Evolutionary conservation across 2,329 filamentous ascomycete species (phyloP), one percentile per base, ranked within the genome.

Genomic region (Alternaria infectoria): DNA sequence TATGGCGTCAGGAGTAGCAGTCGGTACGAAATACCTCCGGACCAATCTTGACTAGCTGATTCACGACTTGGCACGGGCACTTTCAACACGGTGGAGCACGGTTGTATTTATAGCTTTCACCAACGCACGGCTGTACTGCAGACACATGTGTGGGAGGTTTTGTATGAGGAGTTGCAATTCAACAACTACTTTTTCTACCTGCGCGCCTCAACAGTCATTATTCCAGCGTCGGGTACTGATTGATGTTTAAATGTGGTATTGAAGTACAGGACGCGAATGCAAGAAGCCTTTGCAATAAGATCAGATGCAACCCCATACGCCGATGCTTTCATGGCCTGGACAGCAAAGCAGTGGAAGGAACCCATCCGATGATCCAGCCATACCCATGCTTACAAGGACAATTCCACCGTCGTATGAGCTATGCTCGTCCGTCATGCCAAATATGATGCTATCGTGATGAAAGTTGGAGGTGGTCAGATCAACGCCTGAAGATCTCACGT

Each of bases 241-340:
- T 49, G 26, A 43, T 57, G 36, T 52, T 59, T 62, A 45, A 30
- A 36, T 52, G 23, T 43, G 43, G 55, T 52, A 60, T 23, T 59
- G 52, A 60, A 58, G 50, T 67, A 69, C 62, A 66, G n/a, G 52
- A 49, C 54, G 46, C 61, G 55, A 60, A 65, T 54, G 36, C 56
- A 55, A 60, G 47, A 52, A 52, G 54, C 46, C 30, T 36, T 55
- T 57, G 59, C 59, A 59, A 54, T 44, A 55, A 44, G 23, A 56
- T 32, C 50, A 57, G 46, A 69, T 60, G 64, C 62, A 62, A 61
- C 23, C 57, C 60, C 54, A 59, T 54, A 61, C 65, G 57, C 65
- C 67, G 11, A 57, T 65, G 55, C 51, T 54, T 69, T 59, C 55
- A 57, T 30, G 49, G 47, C 55, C 47, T 44, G n/a, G 60, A 59